A percentile compares a stretch with the other conserved stretches of the same genome.
These are phyloP conservation scores for Solanum chilense DNA, from an alignment of 257 asterid species.

Conservation along the genomic window DNA sequence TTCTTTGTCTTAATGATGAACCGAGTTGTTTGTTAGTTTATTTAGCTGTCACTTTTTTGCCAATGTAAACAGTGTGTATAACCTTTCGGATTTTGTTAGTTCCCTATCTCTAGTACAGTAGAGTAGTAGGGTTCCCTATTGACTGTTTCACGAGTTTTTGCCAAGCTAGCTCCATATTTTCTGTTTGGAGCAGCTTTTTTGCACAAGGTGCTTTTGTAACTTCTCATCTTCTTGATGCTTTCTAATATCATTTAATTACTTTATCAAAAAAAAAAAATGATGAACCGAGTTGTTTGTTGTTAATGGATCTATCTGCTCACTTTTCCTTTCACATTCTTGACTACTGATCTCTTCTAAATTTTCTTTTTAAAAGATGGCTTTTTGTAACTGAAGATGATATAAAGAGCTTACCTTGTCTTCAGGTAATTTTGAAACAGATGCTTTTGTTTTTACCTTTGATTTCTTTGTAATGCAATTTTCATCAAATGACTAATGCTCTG, in stretches of 20 bases:
- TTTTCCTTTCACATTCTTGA: neutral
- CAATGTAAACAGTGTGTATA: no score
- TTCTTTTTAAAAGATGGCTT: constrained; percentile 53
- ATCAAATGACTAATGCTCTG: neutral
- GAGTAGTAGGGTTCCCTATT: no score
- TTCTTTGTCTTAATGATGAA: neutral
- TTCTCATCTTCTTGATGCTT: no score
- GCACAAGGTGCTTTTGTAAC: no score
- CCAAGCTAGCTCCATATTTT: no score
- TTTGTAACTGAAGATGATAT: constrained; percentile 83
- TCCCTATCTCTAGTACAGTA: no score
- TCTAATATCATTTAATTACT: no score
- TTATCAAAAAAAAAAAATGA: no score
- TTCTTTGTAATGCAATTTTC: neutral
- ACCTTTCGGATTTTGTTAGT: no score
- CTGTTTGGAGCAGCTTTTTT: no score
- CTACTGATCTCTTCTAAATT: neutral
- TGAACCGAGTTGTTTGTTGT: neutral
- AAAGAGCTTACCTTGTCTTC: constrained; percentile 68
- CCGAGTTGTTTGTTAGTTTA: neutral
- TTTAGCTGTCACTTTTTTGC: no score
- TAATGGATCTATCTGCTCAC: neutral
- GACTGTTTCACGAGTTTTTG: no score
- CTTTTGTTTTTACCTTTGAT: neutral
- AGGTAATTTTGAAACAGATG: constrained; percentile 30